A percentile compares a stretch with the other conserved stretches of the same genome.
Conservation (phyloP, 306 rosid species). For the Cercis canadensis region DNA sequence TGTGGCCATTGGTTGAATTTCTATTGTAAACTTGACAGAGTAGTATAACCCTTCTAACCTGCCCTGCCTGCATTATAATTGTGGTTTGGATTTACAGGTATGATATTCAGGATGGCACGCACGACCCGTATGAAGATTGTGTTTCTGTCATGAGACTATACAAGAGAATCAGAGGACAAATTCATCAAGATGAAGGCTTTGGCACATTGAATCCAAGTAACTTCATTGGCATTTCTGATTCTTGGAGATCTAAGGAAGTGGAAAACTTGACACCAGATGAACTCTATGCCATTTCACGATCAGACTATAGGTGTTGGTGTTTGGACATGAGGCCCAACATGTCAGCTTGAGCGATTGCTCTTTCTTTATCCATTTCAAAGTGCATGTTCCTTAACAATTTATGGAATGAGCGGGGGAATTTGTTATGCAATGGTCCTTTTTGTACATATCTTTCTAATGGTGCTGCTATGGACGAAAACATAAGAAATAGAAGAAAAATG, state of each 20-base stretch:
- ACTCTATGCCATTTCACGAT: conserved; percentile 63
- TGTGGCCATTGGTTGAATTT: conserved; percentile 13
- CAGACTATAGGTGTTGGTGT: conserved; percentile 85
- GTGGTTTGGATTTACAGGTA: conserved; percentile 62
- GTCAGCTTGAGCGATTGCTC: conserved; percentile 29
- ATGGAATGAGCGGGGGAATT: neutral
- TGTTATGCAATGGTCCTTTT: neutral
- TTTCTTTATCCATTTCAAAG: conserved; percentile 6
- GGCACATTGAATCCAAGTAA: conserved; percentile 26
- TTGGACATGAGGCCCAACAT: conserved; percentile 55
- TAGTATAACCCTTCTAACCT: conserved; percentile 5
- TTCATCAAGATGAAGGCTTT: conserved; percentile 48
- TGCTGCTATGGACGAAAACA: neutral
- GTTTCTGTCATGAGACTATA: conserved; percentile 79
- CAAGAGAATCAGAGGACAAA: conserved; percentile 65
- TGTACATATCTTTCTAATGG: neutral
- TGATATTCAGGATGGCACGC: conserved; percentile 64
- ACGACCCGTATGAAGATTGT: conserved; percentile 77
- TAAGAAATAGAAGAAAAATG: neutral
- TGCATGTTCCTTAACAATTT: conserved; percentile 5
- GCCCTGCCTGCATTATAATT: conserved; percentile 20
- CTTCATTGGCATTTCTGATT: conserved; percentile 29
- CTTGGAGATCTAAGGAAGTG: conserved; percentile 50
- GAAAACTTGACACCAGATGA: conserved; percentile 64
- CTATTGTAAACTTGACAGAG: neutral